These are phyloP conservation scores for Nigrograna mackinnonii DNA, from an alignment of 2,329 filamentous ascomycete genomes.

Conservation along the genomic window DNA sequence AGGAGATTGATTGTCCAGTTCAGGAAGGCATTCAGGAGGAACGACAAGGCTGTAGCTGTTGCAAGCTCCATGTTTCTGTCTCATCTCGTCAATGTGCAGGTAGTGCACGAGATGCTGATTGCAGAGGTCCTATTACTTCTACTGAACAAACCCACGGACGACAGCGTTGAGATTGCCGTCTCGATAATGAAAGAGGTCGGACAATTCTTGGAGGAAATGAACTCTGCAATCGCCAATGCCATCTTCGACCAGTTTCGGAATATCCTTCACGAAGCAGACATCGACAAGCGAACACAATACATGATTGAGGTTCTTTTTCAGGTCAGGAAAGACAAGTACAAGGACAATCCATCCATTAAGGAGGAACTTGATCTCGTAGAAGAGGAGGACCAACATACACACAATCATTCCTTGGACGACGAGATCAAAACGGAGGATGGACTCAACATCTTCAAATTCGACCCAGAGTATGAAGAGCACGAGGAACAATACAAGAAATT, in stretches of 20 bases:
- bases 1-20: constrained; percentile 89
- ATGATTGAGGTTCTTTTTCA: constrained; percentile 99
- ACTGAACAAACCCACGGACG: constrained; percentile 92
- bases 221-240: constrained; percentile 78
- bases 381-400: constrained; percentile 97
- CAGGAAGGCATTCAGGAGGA: constrained; percentile 91
- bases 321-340: constrained; percentile 93
- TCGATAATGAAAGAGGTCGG: constrained; percentile 91
- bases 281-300: constrained; percentile 98
- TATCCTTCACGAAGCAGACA: constrained; percentile 94
- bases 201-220: constrained; percentile 95
- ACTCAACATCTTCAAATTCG: constrained; percentile 95
- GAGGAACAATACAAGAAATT: constrained; percentile 88
- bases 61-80: constrained; percentile 94
- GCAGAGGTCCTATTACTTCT: constrained; percentile 92
- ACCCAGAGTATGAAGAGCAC: constrained; percentile 85
- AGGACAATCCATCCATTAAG: constrained; percentile 87
- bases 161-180: constrained; percentile 97
- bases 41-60: constrained; percentile 94
- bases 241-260: constrained; percentile 96
- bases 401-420: constrained; percentile 80
- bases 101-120: constrained; percentile 89
- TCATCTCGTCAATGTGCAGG: constrained; percentile 94
- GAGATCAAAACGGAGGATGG: constrained; percentile 81
- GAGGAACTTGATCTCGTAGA: constrained; percentile 95